phyloP scores from a whole-genome alignment of 176 grass and related monocot genomes.

The Oryza glaberrima region DNA sequence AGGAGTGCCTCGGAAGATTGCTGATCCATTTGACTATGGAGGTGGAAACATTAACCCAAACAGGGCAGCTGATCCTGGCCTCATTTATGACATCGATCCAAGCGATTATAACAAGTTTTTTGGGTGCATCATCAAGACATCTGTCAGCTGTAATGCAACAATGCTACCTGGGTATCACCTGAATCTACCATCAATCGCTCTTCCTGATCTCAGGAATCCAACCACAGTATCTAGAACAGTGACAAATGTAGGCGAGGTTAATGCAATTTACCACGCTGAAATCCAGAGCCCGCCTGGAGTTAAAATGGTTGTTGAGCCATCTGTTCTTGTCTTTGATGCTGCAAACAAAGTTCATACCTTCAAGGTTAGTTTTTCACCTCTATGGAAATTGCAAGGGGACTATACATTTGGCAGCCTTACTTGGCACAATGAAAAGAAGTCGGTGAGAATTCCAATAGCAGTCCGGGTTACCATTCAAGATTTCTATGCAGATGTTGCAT shows the following conservation, averaged over 20 bases:
- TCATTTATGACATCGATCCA: slow-evolving; percentile 43
- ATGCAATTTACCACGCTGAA: slow-evolving; percentile 23
- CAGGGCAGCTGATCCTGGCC: slow-evolving; percentile 30
- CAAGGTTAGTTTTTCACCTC: slow-evolving; percentile 38
- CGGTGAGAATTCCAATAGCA: slow-evolving; percentile 37
- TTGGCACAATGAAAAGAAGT: slow-evolving; percentile 11
- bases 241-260: slow-evolving; percentile 29
- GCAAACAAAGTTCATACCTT: slow-evolving; percentile 23
- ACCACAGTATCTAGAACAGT: slow-evolving; percentile 15
- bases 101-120: slow-evolving; percentile 33
- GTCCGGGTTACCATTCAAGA: slow-evolving; percentile 4
- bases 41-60: slow-evolving; percentile 33
- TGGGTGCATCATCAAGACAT: slow-evolving; percentile 19
- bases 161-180: slow-evolving; percentile 2
- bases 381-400: slow-evolving; percentile 38
- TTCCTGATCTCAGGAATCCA: slow-evolving; percentile 29
- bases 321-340: slow-evolving; percentile 28
- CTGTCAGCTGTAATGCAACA: not conserved
- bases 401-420: slow-evolving; percentile 47
- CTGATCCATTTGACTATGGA: slow-evolving; percentile 51
- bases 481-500: slow-evolving; percentile 29
- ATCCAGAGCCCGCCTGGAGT: slow-evolving; percentile 35
- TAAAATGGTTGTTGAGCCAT: slow-evolving; percentile 38
- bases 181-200: slow-evolving; percentile 36
- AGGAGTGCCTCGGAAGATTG: slow-evolving; percentile 27